Percentiles rank a stretch among this genome's conserved stretches.
Evolutionary conservation across 1,284 basidiomycete genomes (phyloP).

Genomic region (Hypsizygus ulmarius): DNA sequence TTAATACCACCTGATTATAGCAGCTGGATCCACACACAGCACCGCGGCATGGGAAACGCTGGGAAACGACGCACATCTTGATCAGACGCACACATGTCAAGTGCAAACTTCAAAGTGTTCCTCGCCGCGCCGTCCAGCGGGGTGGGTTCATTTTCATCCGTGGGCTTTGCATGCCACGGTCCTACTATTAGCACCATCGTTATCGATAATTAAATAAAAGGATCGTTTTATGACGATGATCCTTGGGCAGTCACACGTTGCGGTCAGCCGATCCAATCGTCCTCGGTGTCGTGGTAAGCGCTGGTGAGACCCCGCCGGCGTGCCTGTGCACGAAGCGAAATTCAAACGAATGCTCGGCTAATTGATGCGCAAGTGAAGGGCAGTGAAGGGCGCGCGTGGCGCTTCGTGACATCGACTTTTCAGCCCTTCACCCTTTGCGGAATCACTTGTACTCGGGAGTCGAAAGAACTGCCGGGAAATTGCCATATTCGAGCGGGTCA

Average conservation of each 20-base stretch:
- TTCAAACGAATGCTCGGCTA: constrained; percentile 7
- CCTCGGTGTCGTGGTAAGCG: constrained; percentile 4
- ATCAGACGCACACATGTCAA: constrained; percentile 6
- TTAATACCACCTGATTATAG: constrained; percentile 1
- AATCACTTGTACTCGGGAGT: constrained; percentile 7
- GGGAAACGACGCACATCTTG: neutral
- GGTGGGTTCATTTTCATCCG: neutral
- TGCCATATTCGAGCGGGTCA: neutral
- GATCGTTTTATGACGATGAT: neutral
- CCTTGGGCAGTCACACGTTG: neutral
- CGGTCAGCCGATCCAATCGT: constrained; percentile 5
- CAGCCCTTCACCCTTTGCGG: constrained; percentile 7
- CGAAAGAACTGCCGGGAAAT: constrained; percentile 11
- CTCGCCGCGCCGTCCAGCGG: neutral
- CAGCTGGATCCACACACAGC: constrained; percentile 1
- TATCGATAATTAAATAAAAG: neutral
- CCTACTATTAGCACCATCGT: constrained; percentile 3
- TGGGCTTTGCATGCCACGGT: constrained; percentile 5
- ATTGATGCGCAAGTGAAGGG: constrained; percentile 5
- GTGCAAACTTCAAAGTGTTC: neutral
- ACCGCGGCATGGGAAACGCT: constrained; percentile 4
- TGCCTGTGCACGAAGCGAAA: constrained; percentile 18
- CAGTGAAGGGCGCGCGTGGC: constrained; percentile 8
- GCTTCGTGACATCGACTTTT: constrained; percentile 8
- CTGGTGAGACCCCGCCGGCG: constrained; percentile 10